phyloP scores from a whole-genome alignment of 202 grass and related monocot species.

The Eragrostis tef region DNA sequence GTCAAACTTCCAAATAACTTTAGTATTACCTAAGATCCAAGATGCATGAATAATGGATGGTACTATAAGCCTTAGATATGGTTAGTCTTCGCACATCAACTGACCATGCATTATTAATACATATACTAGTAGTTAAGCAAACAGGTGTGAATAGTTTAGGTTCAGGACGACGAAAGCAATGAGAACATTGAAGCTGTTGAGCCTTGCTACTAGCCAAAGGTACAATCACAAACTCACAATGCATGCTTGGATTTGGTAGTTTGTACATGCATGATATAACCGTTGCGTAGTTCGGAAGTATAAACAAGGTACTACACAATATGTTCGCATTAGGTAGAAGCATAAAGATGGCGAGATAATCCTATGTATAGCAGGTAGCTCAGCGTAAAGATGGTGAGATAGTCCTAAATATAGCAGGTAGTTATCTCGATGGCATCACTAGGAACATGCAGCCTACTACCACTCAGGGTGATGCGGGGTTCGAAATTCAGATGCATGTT shows the following conservation, averaged over 20 bases:
- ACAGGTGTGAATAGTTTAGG: not conserved
- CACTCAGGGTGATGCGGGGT: not conserved
- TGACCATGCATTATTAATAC: conserved; percentile 16
- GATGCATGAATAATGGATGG: not conserved
- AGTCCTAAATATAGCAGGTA: not conserved
- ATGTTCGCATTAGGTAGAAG: not conserved
- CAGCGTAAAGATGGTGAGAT: too few species aligned
- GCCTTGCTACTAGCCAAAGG: not conserved
- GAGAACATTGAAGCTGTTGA: not conserved
- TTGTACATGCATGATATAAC: not conserved
- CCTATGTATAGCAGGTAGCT: too few species aligned
- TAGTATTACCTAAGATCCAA: not conserved
- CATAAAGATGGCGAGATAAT: not conserved
- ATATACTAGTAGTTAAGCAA: conserved; percentile 1
- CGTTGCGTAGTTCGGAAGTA: not conserved
- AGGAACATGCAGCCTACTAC: not conserved
- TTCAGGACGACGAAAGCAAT: not conserved
- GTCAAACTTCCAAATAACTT: not conserved
- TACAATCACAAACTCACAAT: not conserved
- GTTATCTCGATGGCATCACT: not conserved
- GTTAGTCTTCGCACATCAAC: conserved; percentile 33
- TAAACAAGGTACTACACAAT: not conserved
- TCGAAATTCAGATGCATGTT: not conserved
- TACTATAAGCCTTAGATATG: not conserved
- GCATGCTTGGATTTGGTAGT: not conserved